A percentile compares a stretch with the other conserved stretches of the same genome.
Conservation (phyloP, 768 basidiomycete species). For the Brasilioporus rufonigricans region DNA sequence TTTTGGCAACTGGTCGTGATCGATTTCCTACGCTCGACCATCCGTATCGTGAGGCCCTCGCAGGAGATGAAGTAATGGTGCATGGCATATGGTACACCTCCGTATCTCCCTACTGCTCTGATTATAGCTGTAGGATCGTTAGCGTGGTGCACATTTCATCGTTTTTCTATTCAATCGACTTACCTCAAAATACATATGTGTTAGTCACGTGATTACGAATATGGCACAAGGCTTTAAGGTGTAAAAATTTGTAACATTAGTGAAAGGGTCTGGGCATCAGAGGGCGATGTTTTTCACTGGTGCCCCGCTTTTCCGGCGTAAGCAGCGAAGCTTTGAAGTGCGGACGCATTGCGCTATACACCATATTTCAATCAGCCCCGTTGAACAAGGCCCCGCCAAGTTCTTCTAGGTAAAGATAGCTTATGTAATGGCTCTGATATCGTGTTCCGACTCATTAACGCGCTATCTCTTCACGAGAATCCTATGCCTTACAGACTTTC, state of each 20-base stretch:
- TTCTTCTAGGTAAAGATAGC: not conserved
- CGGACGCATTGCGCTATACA: too few species aligned
- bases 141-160: constrained; percentile 73
- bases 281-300: too few species aligned
- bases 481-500: constrained; percentile 76
- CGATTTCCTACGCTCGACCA: constrained; percentile 36
- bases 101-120: constrained; percentile 75
- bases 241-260: too few species aligned
- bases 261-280: too few species aligned
- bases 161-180: not conserved
- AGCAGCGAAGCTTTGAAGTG: too few species aligned
- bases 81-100: constrained; percentile 85
- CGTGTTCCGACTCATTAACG: not conserved
- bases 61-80: constrained; percentile 90
- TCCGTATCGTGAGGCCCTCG: constrained; percentile 61
- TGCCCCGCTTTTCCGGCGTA: too few species aligned
- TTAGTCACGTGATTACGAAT: not conserved
- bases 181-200: not conserved
- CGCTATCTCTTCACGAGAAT: not conserved
- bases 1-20: constrained; percentile 45
- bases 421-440: not conserved
- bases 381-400: too few species aligned
- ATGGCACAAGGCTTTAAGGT: not conserved
- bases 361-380: too few species aligned
- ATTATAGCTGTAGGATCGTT: constrained; percentile 73